Evolutionary conservation across 345 rosid genomes (phyloP).

Genomic region (Luvunga scandens): DNA sequence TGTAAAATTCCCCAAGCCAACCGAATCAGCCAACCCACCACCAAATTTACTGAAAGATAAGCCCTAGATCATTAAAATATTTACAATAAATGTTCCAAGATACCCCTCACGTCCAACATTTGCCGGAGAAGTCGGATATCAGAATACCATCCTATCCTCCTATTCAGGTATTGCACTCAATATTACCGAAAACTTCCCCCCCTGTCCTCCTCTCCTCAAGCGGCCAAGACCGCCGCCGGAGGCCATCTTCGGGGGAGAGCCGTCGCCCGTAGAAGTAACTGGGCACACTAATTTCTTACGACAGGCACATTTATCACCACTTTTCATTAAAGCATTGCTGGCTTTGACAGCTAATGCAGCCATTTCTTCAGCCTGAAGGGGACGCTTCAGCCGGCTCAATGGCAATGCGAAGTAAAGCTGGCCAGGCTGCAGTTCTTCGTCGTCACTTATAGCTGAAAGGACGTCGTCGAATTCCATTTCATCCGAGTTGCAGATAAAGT

Average conservation of each 20-base stretch:
- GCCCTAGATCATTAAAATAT: constrained; percentile 6
- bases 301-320: constrained; percentile 38
- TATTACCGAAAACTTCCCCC: constrained; percentile 49
- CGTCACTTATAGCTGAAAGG: constrained; percentile 55
- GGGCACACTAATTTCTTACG: constrained; percentile 39
- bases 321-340: constrained; percentile 74
- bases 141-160: constrained; percentile 12
- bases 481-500: constrained; percentile 89
- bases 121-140: too few relatives aligned
- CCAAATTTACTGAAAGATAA: not conserved
- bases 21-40: not conserved
- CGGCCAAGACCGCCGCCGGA: constrained; percentile 26
- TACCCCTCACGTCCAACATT: constrained; percentile 1
- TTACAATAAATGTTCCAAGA: constrained; percentile 6
- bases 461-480: constrained; percentile 91
- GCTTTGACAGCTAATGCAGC: constrained; percentile 99
- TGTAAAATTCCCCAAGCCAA: not conserved
- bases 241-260: constrained; percentile 16
- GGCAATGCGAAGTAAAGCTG: constrained; percentile 88
- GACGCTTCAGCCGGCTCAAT: constrained; percentile 52
- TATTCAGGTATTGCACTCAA: constrained; percentile 76
- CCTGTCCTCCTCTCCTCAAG: constrained; percentile 31
- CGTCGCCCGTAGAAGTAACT: constrained; percentile 25
- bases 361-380: constrained; percentile 81
- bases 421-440: constrained; percentile 81